Conservation (phyloP, 768 basidiomycete species). For the Pleurotus djamor region DNA sequence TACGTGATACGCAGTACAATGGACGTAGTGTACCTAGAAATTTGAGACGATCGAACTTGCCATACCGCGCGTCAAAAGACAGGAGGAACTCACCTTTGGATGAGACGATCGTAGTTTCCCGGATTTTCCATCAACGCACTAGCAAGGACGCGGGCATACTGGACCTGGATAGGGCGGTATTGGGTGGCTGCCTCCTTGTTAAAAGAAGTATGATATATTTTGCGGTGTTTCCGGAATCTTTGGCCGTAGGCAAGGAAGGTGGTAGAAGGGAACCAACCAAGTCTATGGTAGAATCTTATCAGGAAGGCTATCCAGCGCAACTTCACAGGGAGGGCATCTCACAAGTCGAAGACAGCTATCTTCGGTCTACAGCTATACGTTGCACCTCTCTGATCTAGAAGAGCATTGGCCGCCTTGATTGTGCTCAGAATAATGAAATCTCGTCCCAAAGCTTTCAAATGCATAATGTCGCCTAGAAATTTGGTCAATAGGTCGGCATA, state of each 20-base stretch:
- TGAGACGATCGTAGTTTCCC: constrained; percentile 8
- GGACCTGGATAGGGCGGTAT: constrained; percentile 22
- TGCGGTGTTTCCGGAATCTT: constrained; percentile 17
- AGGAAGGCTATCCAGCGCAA: not conserved
- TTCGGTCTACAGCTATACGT: constrained; percentile 24
- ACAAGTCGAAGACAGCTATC: constrained; percentile 47
- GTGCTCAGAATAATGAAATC: constrained; percentile 7
- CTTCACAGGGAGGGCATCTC: constrained; percentile 12
- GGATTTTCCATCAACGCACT: constrained; percentile 21
- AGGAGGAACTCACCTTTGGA: not conserved
- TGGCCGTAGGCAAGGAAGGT: constrained; percentile 17
- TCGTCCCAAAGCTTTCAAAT: constrained; percentile 5
- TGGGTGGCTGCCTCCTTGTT: constrained; percentile 15
- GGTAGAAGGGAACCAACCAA: constrained; percentile 14
- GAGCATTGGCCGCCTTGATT: constrained; percentile 7
- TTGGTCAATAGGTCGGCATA: not conserved
- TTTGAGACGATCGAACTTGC: too few species aligned
- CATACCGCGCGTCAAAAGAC: too few species aligned
- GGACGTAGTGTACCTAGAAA: constrained; percentile 7
- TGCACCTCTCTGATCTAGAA: constrained; percentile 16
- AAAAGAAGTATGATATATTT: constrained; percentile 16
- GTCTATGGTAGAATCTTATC: constrained; percentile 7
- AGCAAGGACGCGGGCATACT: constrained; percentile 27
- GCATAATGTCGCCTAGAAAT: constrained; percentile 7
- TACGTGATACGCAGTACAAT: constrained; percentile 13